phyloP scores from a whole-genome alignment of 805 yeast genomes.

The Kockiozyma suomiensis region DNA sequence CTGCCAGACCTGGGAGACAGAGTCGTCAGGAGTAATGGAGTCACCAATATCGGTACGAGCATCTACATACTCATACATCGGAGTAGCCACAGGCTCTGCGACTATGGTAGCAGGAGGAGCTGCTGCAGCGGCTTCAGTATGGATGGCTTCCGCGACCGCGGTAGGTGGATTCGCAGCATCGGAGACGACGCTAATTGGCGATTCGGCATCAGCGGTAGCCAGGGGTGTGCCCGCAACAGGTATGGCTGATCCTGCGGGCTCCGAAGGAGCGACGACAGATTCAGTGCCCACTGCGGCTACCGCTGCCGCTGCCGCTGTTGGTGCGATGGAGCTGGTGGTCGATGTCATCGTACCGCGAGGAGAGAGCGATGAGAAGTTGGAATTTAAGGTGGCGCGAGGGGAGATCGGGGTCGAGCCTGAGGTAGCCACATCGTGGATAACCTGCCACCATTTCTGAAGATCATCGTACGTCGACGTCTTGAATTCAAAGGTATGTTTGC shows the following conservation, averaged over 20 bases:
- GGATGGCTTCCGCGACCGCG: not conserved
- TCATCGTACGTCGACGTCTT: slow-evolving; percentile 52
- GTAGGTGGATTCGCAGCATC: slow-evolving; percentile 9
- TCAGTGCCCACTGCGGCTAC: not conserved
- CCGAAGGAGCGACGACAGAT: not conserved
- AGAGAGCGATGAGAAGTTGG: slow-evolving; percentile 2
- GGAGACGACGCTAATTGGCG: not conserved
- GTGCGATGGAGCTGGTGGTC: not conserved
- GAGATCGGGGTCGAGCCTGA: slow-evolving; percentile 14
- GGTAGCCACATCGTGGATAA: slow-evolving; percentile 35
- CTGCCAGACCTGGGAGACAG: slow-evolving; percentile 10
- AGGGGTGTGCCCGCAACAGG: slow-evolving; percentile 11
- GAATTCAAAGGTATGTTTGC: slow-evolving; percentile 46
- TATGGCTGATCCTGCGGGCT: not conserved
- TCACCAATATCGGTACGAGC: not conserved
- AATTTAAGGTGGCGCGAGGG: slow-evolving; percentile 10
- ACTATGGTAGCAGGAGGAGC: slow-evolving; percentile 1
- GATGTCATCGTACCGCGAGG: slow-evolving; percentile 12
- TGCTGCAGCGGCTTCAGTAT: slow-evolving; percentile 2
- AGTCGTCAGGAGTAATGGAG: slow-evolving; percentile 5
- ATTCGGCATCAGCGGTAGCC: slow-evolving; percentile 5
- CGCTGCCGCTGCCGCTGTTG: not conserved
- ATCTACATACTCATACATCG: slow-evolving; percentile 1
- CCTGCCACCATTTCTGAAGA: slow-evolving; percentile 51
- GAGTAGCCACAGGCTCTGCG: slow-evolving; percentile 8